Evolutionary conservation across 305 asterid species (phyloP), one percentile per base, ranked within the genome.

Genomic region (Solanum hybrid): DNA sequence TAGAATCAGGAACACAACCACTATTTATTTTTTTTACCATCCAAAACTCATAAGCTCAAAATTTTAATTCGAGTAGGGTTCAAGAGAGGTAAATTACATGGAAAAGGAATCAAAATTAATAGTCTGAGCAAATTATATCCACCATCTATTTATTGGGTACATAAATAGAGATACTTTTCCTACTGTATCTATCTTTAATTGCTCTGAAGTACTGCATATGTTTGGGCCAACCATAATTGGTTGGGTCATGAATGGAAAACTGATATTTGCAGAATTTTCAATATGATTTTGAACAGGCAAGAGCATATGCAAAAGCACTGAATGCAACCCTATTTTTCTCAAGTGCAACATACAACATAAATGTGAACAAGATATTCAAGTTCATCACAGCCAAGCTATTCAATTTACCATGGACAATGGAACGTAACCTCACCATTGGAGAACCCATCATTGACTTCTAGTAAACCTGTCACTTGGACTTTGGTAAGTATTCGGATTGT

Each of bases 381-480:
- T 96, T 93, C 93, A 89, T 96, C 87, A 93, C 98, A 38, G 98
- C 98, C n/a, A 95, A 95, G 94, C 95, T 96, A 88, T 95, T 96
- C 92, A 95, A 95, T 90, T 93, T 96, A 79, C 92, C 94, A 10
- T 95, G 98, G 99, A 93, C 91, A 68, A 87, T 96, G 95, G 98
- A 96, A 92, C 96, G 97, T 37, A 95, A 96, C 92, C 95, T 96
- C 89, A 96, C 95, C 41, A 87, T 95, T 84, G 99, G 99, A 84
- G 99, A 96, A 93, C 99, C 99, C 73, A 94, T 93, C 9, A 95
- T 96, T 75, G 99, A 96, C 93, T 96, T 90, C 94, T 96, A 95
- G 92, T 32, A 1, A 29, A 29, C 11, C 45, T 0, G n/a, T 45
- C 29, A 45, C 75, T 68, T 83, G 73, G 27, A 83, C 0, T 41